phyloP scores from a whole-genome alignment of 352 stramenopile genomes.

The Globisporangium mamillatum region DNA sequence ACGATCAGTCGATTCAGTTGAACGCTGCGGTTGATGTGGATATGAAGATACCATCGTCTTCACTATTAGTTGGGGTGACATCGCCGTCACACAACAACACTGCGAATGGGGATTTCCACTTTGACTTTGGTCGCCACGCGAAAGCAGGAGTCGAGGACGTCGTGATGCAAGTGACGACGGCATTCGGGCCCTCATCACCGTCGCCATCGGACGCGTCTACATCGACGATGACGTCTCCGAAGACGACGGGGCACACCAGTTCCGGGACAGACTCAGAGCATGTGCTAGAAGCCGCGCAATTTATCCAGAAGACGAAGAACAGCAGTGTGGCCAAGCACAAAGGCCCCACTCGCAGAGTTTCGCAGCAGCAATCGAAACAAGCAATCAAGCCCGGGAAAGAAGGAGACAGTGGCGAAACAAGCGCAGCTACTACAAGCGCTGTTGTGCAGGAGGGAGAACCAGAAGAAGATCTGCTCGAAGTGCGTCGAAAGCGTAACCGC shows the following conservation, averaged over 20 bases:
- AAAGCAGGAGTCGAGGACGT: not conserved
- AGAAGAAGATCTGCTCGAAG: slow-evolving; percentile 7
- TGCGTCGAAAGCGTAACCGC: slow-evolving; percentile 27
- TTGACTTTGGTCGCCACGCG: not conserved
- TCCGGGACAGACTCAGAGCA: slow-evolving; percentile 1
- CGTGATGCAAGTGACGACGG: not conserved
- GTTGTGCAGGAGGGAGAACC: not conserved
- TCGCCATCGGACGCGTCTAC: not conserved
- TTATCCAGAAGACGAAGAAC: not conserved
- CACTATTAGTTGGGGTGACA: not conserved
- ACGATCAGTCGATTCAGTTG: not conserved
- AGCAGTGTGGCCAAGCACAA: not conserved
- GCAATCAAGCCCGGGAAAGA: not conserved
- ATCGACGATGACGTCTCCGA: not conserved
- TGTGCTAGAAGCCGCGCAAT: not conserved
- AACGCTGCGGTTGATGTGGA: not conserved
- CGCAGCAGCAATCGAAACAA: not conserved
- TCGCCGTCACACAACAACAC: no score
- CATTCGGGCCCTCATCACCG: not conserved
- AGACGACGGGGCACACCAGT: not conserved
- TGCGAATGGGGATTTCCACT: not conserved
- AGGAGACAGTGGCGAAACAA: not conserved
- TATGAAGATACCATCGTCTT: not conserved
- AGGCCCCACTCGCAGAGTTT: not conserved
- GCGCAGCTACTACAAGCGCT: not conserved